A percentile compares a stretch with the other conserved stretches of the same genome.
phyloP scores from a whole-genome alignment of 192 early-diverging fungal species.

The Linnemannia exigua region DNA sequence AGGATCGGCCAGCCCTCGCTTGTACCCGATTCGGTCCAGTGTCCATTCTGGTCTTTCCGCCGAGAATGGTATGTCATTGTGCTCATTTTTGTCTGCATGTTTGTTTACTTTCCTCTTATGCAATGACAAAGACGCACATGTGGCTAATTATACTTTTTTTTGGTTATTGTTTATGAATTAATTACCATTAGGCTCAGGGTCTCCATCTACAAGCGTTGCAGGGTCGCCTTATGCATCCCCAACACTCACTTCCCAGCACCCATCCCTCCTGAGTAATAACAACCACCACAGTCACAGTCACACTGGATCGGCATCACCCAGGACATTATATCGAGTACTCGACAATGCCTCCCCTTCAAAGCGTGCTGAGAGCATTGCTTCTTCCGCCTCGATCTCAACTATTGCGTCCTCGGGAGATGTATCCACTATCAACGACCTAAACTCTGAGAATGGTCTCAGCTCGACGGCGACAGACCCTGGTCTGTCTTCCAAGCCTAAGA shows the following conservation, averaged over 20 bases:
- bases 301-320: constrained; percentile 17
- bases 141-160: background rate
- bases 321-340: constrained; percentile 31
- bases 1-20: constrained; percentile 18
- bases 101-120: background rate
- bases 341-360: constrained; percentile 12
- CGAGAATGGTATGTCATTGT: constrained; percentile 31
- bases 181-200: constrained; percentile 6
- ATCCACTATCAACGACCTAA: constrained; percentile 31
- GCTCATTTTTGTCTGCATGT: background rate
- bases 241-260: constrained; percentile 16
- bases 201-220: constrained; percentile 28
- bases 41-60: constrained; percentile 20
- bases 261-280: background rate
- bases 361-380: constrained; percentile 34
- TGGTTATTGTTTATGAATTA: background rate
- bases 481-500: background rate
- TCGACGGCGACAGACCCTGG: background rate
- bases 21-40: constrained; percentile 31
- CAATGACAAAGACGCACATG: background rate
- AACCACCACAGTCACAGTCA: background rate
- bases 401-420: constrained; percentile 35
- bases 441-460: constrained; percentile 21
- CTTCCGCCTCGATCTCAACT: constrained; percentile 41
- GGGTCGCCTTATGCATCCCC: constrained; percentile 47